Base-by-base conservation (phyloP, 192 early-diverging fungal genomes). In the Paraglomus occultum region DNA sequence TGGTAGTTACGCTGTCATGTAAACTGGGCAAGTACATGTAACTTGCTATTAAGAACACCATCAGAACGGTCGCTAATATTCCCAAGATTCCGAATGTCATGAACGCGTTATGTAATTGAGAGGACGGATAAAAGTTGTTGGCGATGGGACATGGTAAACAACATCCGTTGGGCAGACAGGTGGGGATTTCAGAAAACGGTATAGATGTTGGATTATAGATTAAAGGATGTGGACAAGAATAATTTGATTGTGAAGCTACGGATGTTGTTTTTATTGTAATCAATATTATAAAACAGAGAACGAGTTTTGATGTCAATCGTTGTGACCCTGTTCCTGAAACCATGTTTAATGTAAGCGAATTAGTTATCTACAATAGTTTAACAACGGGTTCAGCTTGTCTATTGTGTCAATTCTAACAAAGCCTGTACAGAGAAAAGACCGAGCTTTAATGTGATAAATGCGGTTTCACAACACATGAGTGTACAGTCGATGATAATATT, bases 81-180 rank as follows among this genome's bases (percentile, higher is more conserved):
- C 66, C 66, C 10, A 68, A 44, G 10, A 20, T 15, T 14, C 44
- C n/a, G 48, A 68, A 68, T 20, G 5, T 14, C 55, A 38, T 55
- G 38, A 11, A 68, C 9, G 52, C 15, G 4, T 0, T 0, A 4
- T 54, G 12, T 1, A 68, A 2, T 46, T 1, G 8, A 18, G 15
- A 6, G 4, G 18, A 11, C 4, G 22, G 31, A 68, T 68, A 68
- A 46, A 68, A 68, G 47, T 68, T 68, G 15, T 68, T 55, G 6
- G 18, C 4, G 23, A 39, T 45, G 14, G 66, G 66, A 46, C 66
- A 68, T 31, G 51, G 12, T 23, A 68, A 22, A 57, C 66, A 68
- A 44, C 66, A 68, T 1, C 46, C n/a, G 15, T 55, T 42, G 4
- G 31, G 31, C 3, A 55, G 2, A 46, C 66, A 68, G 5, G 40